phyloP scores from a whole-genome alignment of 805 yeast genomes.

The Spathaspora gorwiae region DNA sequence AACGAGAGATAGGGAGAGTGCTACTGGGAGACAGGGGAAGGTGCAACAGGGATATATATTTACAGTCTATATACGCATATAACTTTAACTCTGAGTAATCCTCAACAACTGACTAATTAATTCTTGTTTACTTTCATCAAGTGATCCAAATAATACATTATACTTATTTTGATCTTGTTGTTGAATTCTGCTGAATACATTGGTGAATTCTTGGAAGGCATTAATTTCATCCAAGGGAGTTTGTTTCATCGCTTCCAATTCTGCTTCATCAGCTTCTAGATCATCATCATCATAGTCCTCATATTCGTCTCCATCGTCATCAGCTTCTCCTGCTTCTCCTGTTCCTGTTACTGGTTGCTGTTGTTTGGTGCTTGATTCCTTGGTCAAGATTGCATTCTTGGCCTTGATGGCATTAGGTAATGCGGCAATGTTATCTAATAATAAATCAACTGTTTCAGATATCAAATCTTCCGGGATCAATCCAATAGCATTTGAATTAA shows the following conservation, averaged over 20 bases:
- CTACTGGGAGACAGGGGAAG: no score
- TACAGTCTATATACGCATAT: constrained; percentile 1
- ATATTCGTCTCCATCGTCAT: constrained; percentile 27
- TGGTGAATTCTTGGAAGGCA: constrained; percentile 62
- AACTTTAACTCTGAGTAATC: constrained; percentile 13
- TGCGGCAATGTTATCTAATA: constrained; percentile 38
- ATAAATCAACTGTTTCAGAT: constrained; percentile 35
- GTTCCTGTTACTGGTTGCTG: constrained; percentile 14
- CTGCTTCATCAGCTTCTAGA: constrained; percentile 61
- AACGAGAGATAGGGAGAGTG: no score
- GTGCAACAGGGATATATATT: no score
- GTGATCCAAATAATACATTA: constrained; percentile 41
- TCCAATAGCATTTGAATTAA: constrained; percentile 25
- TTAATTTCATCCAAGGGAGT: constrained; percentile 77
- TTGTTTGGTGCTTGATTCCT: constrained; percentile 32
- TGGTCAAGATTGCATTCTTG: constrained; percentile 40
- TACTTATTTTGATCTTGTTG: constrained; percentile 45
- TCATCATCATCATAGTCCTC: constrained; percentile 28
- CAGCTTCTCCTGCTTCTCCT: constrained; percentile 16
- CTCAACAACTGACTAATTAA: constrained; percentile 25
- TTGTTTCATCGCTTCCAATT: constrained; percentile 76
- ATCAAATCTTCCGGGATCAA: constrained; percentile 31
- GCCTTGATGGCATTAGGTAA: constrained; percentile 49
- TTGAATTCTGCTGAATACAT: constrained; percentile 47
- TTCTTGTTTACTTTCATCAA: constrained; percentile 32